A percentile compares a stretch with the other conserved stretches of the same genome.
Conservation (phyloP, 2,329 filamentous ascomycete genomes). For the Taxawa tesnikishii region DNA sequence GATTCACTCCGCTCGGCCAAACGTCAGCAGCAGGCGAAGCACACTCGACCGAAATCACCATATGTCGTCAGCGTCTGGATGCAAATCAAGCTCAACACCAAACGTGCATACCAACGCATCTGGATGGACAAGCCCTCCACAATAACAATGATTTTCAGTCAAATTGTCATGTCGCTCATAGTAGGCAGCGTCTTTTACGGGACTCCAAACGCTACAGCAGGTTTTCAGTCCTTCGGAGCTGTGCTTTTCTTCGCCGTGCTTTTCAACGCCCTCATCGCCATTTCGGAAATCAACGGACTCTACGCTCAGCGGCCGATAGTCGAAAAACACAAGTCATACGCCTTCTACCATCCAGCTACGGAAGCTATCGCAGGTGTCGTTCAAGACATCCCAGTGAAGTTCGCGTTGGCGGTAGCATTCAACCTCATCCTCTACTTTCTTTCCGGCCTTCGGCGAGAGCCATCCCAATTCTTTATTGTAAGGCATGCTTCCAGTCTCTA, state of each 20-base stretch:
- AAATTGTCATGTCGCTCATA: conserved; percentile 47
- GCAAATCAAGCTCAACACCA: conserved; percentile 41
- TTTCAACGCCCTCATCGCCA: conserved; percentile 45
- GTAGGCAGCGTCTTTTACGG: conserved; percentile 50
- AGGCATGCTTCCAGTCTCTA: too few relatives aligned
- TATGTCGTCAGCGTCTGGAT: conserved; percentile 45
- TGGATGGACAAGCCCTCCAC: conserved; percentile 40
- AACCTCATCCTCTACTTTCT: conserved; percentile 49
- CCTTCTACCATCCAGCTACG: conserved; percentile 22
- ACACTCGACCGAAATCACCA: conserved; percentile 41
- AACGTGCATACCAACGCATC: conserved; percentile 39
- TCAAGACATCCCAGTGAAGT: conserved; percentile 46
- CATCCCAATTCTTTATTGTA: conserved; percentile 48
- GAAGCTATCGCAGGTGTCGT: conserved; percentile 45
- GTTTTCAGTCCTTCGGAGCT: conserved; percentile 43
- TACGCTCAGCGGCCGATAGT: conserved; percentile 35
- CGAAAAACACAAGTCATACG: conserved; percentile 33
- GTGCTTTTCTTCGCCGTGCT: conserved; percentile 50
- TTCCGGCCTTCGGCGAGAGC: conserved; percentile 29
- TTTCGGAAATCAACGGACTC: conserved; percentile 50
- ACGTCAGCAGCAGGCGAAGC: conserved; percentile 38
- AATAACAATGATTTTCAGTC: conserved; percentile 30
- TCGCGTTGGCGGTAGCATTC: conserved; percentile 37
- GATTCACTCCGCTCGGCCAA: conserved; percentile 37
- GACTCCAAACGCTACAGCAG: conserved; percentile 34